phyloP scores from a whole-genome alignment of 345 rosid genomes.

The Conringia planisiliqua region DNA sequence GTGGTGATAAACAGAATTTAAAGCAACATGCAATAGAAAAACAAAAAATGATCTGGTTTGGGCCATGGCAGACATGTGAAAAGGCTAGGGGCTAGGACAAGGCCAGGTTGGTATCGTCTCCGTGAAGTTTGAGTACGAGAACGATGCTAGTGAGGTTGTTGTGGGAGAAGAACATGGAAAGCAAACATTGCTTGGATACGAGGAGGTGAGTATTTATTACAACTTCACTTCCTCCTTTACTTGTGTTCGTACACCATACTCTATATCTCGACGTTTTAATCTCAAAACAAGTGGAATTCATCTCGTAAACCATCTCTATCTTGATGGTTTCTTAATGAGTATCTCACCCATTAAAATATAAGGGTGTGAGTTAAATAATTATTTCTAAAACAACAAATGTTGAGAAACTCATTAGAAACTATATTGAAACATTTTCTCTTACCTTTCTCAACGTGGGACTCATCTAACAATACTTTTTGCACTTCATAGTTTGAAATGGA shows the following conservation, averaged over 20 bases:
- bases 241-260: not conserved
- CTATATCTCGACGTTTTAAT: not conserved
- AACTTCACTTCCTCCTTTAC: not conserved
- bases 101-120: not conserved
- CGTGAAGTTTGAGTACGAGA: not conserved
- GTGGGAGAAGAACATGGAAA: not conserved
- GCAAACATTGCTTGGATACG: not conserved
- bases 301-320: no score
- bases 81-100: no score
- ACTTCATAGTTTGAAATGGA: not conserved
- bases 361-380: no score
- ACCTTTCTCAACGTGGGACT: not conserved
- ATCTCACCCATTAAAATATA: no score
- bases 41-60: no score
- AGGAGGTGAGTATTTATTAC: not conserved
- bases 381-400: no score
- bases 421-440: no score
- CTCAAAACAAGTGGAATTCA: not conserved
- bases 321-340: no score
- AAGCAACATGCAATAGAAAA: no score
- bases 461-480: not conserved
- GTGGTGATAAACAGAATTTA: no score
- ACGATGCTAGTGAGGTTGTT: not conserved
- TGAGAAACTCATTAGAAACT: no score
- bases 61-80: no score